Evolutionary conservation across 495 filamentous ascomycete species (phyloP).

Genomic region (Penicillium desertorum): DNA sequence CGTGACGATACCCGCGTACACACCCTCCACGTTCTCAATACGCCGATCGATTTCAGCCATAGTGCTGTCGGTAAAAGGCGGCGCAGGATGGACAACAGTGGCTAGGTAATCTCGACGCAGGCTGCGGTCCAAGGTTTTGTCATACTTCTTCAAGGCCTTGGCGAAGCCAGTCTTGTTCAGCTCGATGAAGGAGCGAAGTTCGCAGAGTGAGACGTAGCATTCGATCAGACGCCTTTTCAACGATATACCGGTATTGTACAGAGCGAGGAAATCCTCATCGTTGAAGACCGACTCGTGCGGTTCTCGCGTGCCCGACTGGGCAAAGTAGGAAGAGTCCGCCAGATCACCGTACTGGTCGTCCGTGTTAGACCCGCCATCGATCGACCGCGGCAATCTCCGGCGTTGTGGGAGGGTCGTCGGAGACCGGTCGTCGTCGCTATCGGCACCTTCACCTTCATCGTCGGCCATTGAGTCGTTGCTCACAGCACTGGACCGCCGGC

Average conservation of each 20-base stretch:
- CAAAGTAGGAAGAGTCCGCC: slow-evolving; percentile 38
- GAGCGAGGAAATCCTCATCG: slow-evolving; percentile 64
- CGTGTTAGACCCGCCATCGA: slow-evolving; percentile 30
- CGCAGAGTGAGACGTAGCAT: slow-evolving; percentile 90
- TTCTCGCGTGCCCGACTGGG: slow-evolving; percentile 23
- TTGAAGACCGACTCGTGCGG: slow-evolving; percentile 62
- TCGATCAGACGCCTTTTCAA: slow-evolving; percentile 87
- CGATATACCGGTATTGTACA: slow-evolving; percentile 80
- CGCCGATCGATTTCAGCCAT: slow-evolving; percentile 66
- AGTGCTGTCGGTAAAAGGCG: slow-evolving; percentile 73
- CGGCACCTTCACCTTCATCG: slow-evolving; percentile 57
- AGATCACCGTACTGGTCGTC: slow-evolving; percentile 50
- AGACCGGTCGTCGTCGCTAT: slow-evolving; percentile 46
- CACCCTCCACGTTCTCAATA: slow-evolving; percentile 69
- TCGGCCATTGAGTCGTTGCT: slow-evolving; percentile 47
- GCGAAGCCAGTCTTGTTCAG: slow-evolving; percentile 94
- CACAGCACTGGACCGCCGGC: slow-evolving; percentile 49
- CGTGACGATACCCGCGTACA: slow-evolving; percentile 79
- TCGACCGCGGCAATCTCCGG: slow-evolving; percentile 27
- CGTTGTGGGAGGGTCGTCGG: slow-evolving; percentile 11
- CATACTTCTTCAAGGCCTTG: slow-evolving; percentile 97
- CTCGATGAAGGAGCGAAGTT: slow-evolving; percentile 93
- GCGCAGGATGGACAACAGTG: slow-evolving; percentile 65
- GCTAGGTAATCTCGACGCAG: slow-evolving; percentile 75
- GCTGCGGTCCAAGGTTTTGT: slow-evolving; percentile 86